Evolutionary conservation across 2,329 filamentous ascomycete genomes (phyloP).

Genomic region (Fusarium irregulare): DNA sequence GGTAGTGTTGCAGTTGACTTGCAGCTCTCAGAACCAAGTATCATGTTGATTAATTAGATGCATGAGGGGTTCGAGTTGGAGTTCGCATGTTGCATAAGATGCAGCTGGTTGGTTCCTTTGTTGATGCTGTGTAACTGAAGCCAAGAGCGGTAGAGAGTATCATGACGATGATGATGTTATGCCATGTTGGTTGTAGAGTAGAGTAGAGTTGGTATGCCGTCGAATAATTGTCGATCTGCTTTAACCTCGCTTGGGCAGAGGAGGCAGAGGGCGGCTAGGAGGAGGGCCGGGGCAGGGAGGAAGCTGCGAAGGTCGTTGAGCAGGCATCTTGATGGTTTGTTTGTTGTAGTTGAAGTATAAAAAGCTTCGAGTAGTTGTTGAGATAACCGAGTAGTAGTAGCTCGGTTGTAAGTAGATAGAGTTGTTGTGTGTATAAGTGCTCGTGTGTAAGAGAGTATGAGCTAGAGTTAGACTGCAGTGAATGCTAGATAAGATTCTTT

Average conservation of each 20-base stretch:
- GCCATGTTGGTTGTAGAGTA: not conserved
- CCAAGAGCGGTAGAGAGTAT: conserved; percentile 22
- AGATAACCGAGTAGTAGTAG: conserved; percentile 36
- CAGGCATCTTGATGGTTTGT: conserved; percentile 59
- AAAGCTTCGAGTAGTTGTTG: conserved; percentile 25
- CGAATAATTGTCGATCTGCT: conserved; percentile 22
- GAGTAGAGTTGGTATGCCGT: conserved; percentile 1
- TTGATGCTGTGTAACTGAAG: conserved; percentile 34
- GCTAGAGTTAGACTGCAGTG: conserved; percentile 26
- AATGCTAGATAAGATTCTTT: conserved; percentile 31
- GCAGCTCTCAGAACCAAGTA: conserved; percentile 34
- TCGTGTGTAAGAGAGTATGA: conserved; percentile 19
- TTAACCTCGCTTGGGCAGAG: conserved; percentile 71
- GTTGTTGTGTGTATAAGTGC: conserved; percentile 25
- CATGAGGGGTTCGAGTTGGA: conserved; percentile 36
- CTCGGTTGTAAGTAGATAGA: conserved; percentile 39
- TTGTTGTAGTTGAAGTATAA: conserved; percentile 31
- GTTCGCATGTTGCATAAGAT: conserved; percentile 42
- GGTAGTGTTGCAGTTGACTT: conserved; percentile 22
- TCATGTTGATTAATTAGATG: conserved; percentile 34
- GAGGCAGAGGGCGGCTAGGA: conserved; percentile 72
- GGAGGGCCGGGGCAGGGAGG: conserved; percentile 75
- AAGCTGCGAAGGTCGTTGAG: conserved; percentile 72
- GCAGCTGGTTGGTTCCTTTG: conserved; percentile 26
- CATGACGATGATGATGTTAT: conserved; percentile 9